These are phyloP conservation scores for Prunus armeniaca DNA, from an alignment of 306 rosid species.

Conservation along the genomic window DNA sequence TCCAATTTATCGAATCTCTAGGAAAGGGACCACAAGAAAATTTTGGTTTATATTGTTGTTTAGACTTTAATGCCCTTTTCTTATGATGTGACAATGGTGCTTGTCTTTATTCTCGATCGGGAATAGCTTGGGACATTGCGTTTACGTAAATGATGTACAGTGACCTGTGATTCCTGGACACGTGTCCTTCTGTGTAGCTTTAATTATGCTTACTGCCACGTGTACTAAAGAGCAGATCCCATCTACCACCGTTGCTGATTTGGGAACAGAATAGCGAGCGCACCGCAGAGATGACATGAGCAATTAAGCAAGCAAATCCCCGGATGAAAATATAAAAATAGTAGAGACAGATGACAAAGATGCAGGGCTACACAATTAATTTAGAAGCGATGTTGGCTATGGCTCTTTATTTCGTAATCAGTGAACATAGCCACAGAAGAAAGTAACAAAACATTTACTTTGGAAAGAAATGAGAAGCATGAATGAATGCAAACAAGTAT, in stretches of 20 bases:
- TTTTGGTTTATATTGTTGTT: too few species aligned
- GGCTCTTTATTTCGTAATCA: constrained; percentile 20
- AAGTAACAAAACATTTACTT: neutral
- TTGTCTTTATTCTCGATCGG: neutral
- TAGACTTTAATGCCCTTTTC: too few species aligned
- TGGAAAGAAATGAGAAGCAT: neutral
- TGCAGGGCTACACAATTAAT: too few species aligned
- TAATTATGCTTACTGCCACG: neutral
- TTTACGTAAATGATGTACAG: neutral
- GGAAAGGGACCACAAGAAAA: too few species aligned
- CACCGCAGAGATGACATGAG: neutral
- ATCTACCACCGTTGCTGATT: neutral
- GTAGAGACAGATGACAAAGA: neutral
- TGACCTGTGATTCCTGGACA: neutral
- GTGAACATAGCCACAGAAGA: neutral
- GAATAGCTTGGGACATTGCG: neutral
- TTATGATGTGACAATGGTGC: neutral
- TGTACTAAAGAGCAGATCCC: neutral
- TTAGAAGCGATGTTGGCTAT: neutral
- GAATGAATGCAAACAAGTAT: neutral
- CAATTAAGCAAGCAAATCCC: neutral
- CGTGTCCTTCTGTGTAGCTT: neutral
- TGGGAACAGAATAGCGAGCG: neutral
- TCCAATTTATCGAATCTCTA: too few species aligned
- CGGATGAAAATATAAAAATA: neutral